These are phyloP conservation scores for Cercophora newfieldiana DNA, from an alignment of 495 filamentous ascomycete genomes.

Conservation along the genomic window DNA sequence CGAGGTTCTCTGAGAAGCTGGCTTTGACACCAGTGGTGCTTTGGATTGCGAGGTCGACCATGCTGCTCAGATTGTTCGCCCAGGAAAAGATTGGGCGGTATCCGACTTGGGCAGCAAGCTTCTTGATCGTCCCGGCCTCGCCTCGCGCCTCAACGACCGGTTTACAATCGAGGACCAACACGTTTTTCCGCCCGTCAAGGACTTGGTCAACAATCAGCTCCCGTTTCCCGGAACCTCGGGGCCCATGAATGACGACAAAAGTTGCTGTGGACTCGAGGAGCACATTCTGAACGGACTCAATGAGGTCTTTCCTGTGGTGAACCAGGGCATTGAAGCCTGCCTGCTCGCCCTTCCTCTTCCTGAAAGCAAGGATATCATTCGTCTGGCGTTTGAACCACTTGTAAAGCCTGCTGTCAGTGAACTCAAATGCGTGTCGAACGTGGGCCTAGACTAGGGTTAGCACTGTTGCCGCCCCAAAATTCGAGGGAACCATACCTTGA, in stretches of 20 bases:
- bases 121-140: conserved; percentile 81
- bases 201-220: conserved; percentile 86
- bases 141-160: conserved; percentile 89
- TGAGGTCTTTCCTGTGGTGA: conserved; percentile 79
- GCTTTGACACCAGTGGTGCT: conserved; percentile 92
- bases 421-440: conserved; percentile 72
- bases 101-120: conserved; percentile 80
- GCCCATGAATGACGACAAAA: conserved; percentile 92
- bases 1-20: conserved; percentile 91
- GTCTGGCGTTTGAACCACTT: conserved; percentile 81
- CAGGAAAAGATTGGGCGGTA: conserved; percentile 94
- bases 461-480: no score
- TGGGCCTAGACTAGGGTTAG: conserved; percentile 52
- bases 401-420: conserved; percentile 68
- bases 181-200: conserved; percentile 72
- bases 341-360: conserved; percentile 57
- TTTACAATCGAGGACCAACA: conserved; percentile 92
- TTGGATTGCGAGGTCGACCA: conserved; percentile 89
- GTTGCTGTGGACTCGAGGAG: conserved; percentile 83
- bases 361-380: conserved; percentile 61
- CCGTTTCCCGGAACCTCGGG: conserved; percentile 85
- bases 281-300: conserved; percentile 81
- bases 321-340: conserved; percentile 78
- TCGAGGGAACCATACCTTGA: conserved; percentile 50
- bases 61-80: conserved; percentile 90